phyloP scores from a whole-genome alignment of 2,329 filamentous ascomycete species.

The Penicillium sp. region DNA sequence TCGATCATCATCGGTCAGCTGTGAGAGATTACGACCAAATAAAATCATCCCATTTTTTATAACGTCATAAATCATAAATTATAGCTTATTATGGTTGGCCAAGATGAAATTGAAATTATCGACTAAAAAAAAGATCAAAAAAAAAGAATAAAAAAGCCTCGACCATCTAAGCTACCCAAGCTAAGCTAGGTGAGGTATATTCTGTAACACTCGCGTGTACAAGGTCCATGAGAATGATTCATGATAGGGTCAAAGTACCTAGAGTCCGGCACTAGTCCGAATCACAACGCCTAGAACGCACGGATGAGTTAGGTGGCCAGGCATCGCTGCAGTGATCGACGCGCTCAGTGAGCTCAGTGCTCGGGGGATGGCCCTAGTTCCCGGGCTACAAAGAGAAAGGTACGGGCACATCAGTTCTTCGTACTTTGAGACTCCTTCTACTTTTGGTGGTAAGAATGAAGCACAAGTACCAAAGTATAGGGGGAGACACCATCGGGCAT shows the following conservation, averaged over 20 bases:
- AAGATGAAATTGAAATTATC: neutral
- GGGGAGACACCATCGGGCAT: slow-evolving; percentile 12
- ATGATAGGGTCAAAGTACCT: slow-evolving; percentile 1
- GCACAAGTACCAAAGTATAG: slow-evolving; percentile 2
- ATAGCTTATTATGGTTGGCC: too few species aligned
- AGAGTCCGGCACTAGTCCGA: slow-evolving; percentile 10
- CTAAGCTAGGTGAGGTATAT: neutral
- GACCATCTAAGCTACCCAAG: neutral
- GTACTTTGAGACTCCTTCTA: neutral
- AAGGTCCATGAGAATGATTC: neutral
- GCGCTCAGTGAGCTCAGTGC: slow-evolving; percentile 14
- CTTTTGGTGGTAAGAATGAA: slow-evolving; percentile 1
- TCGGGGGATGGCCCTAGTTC: slow-evolving; percentile 9
- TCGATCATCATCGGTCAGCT: slow-evolving; percentile 2
- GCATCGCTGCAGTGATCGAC: slow-evolving; percentile 24
- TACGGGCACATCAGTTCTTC: slow-evolving; percentile 1
- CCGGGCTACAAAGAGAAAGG: slow-evolving; percentile 12
- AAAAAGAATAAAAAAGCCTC: too few species aligned
- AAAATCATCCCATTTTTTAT: too few species aligned
- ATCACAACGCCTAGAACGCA: slow-evolving; percentile 17
- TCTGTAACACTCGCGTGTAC: slow-evolving; percentile 3
- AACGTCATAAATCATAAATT: too few species aligned
- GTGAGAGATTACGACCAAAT: neutral
- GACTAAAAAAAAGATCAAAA: neutral
- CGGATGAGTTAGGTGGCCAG: slow-evolving; percentile 15